Evolutionary conservation across 257 asterid genomes (phyloP), one percentile per base, ranked within the genome.

Genomic region (Mitragyna speciosa): DNA sequence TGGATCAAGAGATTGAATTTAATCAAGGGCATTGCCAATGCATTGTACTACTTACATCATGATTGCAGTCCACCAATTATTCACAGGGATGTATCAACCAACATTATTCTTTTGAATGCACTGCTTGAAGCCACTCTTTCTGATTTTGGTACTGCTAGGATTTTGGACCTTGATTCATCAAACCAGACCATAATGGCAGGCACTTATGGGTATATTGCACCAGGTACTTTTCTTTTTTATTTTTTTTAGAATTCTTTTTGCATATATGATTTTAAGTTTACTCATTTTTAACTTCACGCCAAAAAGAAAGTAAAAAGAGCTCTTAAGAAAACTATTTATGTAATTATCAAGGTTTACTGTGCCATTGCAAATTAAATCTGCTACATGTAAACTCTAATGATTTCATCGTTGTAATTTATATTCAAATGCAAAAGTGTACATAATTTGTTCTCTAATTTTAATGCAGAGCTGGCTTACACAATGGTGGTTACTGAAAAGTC

Each of bases 1-100:
- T 75, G 79, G 79, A 75, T 75, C 22, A 75, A 75, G 58, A 59
- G 70, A 24, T 17, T 64, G 70, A n/a, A 59, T 59, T 45, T 75
- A 58, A 75, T 75, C 26, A 59, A 59, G 47, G 58, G 58, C 9
- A 75, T 75, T n/a, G 71, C 79, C 2, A 22, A 39, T 75, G 79
- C 70, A n/a, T 45, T 59, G 26, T 75, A 70, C 24, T 75, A 75
- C 26, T 0, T 75, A 52, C 56, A 75, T 3, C 78, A 75, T 58
- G 78, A 75, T 75, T 75, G 70, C 6, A 58, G n/a, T 2, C 78
- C 70, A 1, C 54, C 26, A 11, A 75, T 75, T 14, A 67, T 75
- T 58, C 78, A 75, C 9, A 75, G 41, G 26, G 78, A 75, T 75
- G 70, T 75, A 56, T 20, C 69, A 0, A 75, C 24, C 56, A 75